phyloP scores from a whole-genome alignment of 2,329 filamentous ascomycete genomes.

The Botryotinia narcissicola region DNA sequence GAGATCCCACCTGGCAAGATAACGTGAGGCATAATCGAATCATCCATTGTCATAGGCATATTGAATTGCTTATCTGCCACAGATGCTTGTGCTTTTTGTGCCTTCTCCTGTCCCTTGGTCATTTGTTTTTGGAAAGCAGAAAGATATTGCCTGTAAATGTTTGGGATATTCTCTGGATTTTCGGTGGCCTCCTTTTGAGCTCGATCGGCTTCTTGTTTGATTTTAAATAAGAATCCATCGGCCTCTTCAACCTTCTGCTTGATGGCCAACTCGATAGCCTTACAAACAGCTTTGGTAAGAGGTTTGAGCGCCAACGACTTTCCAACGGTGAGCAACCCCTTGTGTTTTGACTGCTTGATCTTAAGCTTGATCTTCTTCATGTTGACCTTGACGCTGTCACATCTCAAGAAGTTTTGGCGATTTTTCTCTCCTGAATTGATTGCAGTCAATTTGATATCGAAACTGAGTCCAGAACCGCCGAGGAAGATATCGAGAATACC shows the following conservation, averaged over 20 bases:
- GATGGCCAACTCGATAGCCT: slow-evolving; percentile 81
- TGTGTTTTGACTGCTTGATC: slow-evolving; percentile 92
- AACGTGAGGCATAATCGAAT: slow-evolving; percentile 89
- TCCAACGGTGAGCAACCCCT: slow-evolving; percentile 79
- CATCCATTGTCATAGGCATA: slow-evolving; percentile 78
- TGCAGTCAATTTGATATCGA: background rate
- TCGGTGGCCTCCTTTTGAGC: slow-evolving; percentile 54
- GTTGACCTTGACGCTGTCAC: slow-evolving; percentile 82
- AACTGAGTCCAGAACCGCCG: slow-evolving; percentile 77
- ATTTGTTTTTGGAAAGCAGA: slow-evolving; percentile 71
- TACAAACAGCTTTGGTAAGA: slow-evolving; percentile 72
- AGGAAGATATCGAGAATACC: slow-evolving; percentile 88
- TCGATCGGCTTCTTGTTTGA: slow-evolving; percentile 80
- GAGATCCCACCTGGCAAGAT: slow-evolving; percentile 84
- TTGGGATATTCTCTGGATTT: slow-evolving; percentile 61
- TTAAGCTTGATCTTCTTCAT: slow-evolving; percentile 83
- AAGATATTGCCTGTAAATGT: slow-evolving; percentile 84
- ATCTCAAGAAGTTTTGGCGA: slow-evolving; percentile 84
- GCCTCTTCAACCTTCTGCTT: slow-evolving; percentile 75
- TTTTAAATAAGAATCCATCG: slow-evolving; percentile 68
- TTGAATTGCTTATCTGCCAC: slow-evolving; percentile 75
- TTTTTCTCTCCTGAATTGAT: slow-evolving; percentile 70
- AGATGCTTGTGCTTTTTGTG: slow-evolving; percentile 67
- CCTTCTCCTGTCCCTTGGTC: slow-evolving; percentile 75
- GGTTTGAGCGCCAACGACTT: slow-evolving; percentile 85